A percentile compares a stretch with the other conserved stretches of the same genome.
Evolutionary conservation across 139 green algal species (phyloP).

Genomic region (Asterochloris erici): DNA sequence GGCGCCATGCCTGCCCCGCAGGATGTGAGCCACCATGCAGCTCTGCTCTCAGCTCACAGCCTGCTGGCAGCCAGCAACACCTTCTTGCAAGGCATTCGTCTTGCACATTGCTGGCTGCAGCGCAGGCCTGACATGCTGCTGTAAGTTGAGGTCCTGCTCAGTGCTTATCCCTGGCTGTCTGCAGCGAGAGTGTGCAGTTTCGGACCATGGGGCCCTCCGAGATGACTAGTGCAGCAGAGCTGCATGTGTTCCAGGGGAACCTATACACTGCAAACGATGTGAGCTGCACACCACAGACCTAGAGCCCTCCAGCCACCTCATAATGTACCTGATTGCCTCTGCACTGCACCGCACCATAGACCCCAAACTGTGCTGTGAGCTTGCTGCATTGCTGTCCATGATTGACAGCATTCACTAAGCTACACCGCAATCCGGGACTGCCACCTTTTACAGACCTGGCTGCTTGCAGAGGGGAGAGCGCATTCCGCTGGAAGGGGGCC

Average conservation of each 20-base stretch:
- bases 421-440: no score
- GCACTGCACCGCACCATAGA: not conserved
- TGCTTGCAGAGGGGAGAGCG: constrained; percentile 80
- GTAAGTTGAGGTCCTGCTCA: not conserved
- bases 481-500: constrained; percentile 70
- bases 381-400: not conserved
- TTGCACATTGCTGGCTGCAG: no score
- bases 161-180: not conserved
- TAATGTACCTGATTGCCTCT: not conserved
- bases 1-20: constrained; percentile 58
- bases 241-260: constrained; percentile 83
- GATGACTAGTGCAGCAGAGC: constrained; percentile 76
- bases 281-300: no score
- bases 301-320: no score
- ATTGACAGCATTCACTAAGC: not conserved
- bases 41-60: not conserved
- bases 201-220: constrained; percentile 78
- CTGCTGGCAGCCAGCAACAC: not conserved
- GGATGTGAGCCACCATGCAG: constrained; percentile 57
- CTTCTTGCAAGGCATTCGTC: no score
- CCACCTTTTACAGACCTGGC: not conserved
- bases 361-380: not conserved
- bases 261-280: constrained; percentile 75
- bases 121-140: not conserved
- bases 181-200: constrained; percentile 86